Evolutionary conservation across 1,139 yeast genomes (phyloP).

Genomic region (Zhuliangozyma parablackwelliae): DNA sequence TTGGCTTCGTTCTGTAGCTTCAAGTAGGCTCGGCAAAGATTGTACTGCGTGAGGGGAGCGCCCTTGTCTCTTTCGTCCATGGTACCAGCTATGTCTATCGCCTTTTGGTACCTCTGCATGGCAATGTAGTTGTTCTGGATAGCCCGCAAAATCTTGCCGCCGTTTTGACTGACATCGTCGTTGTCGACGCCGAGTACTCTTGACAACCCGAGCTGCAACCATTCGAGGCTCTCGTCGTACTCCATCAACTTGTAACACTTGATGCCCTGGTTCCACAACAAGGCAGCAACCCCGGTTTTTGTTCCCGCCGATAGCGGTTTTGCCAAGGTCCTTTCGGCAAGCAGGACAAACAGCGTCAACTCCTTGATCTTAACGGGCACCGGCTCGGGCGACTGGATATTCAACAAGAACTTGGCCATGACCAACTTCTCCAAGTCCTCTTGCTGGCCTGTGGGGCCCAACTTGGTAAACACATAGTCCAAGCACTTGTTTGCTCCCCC

Average conservation of each 20-base stretch:
- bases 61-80: slow-evolving; percentile 10
- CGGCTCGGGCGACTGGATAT: slow-evolving; percentile 2
- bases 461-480: slow-evolving; percentile 18
- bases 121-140: slow-evolving; percentile 17
- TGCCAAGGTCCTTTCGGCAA: slow-evolving; percentile 17
- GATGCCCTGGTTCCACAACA: slow-evolving; percentile 28
- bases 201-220: slow-evolving; percentile 20
- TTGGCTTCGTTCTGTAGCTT: slow-evolving; percentile 9
- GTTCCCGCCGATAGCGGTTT: slow-evolving; percentile 15
- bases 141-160: slow-evolving; percentile 23
- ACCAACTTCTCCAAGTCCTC: slow-evolving; percentile 15
- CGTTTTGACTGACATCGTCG: slow-evolving; percentile 4
- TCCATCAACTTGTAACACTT: slow-evolving; percentile 12
- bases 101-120: slow-evolving; percentile 10
- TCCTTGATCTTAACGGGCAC: no score
- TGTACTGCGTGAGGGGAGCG: slow-evolving; percentile 19
- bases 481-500: slow-evolving; percentile 19
- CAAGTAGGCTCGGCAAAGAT: slow-evolving; percentile 17
- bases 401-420: slow-evolving; percentile 10
- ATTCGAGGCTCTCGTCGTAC: slow-evolving; percentile 13
- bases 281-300: slow-evolving; percentile 17
- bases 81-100: slow-evolving; percentile 3
- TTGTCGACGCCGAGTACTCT: slow-evolving; percentile 17
- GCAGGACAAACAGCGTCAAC: slow-evolving; percentile 12
- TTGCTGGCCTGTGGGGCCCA: slow-evolving; percentile 10